Evolutionary conservation across 2,329 filamentous ascomycete genomes (phyloP), one percentile per base, ranked within the genome.

Genomic region (Pezicula neosporulosa): DNA sequence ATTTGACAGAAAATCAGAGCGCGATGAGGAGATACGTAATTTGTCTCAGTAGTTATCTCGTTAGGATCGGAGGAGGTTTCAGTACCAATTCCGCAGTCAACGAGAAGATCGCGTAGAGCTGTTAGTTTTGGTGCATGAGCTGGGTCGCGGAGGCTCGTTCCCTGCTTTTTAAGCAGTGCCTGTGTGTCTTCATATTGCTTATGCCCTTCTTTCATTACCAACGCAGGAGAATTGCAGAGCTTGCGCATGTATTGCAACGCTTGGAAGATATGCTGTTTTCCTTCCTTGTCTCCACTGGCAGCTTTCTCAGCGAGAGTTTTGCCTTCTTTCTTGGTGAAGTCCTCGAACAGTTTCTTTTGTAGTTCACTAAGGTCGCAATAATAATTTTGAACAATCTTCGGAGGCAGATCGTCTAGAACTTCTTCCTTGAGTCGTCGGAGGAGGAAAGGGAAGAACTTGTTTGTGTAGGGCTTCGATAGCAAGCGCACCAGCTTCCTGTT

Each of bases 171-270:
- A 18, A 99, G 80, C 60, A 91, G 83, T 47, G 82, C 83, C 68
- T 96, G 91, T 4, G 92, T 93, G 16, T 92, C 86, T 15, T 90
- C 89, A 68, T 96, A 99, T 56, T 94, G 83, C 66, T 87, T 90
- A 71, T 96, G 93, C 16, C 85, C 90, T 48, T 94, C 91, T 66
- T 97, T 97, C 78, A 99, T 90, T 9, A 99, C 94, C 58, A 99
- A 79, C 0, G 94, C 91, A 0, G 94, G 94, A 3, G 94, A 97
- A 68, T 99, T 99, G 80, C 94, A 99, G 6, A 99, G 82, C 73
- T 97, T 97, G 55, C 95, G 90, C 95, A 99, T 99, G 72, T 99
- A 99, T 68, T 99, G 95, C 42, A 99, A 73, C 4, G 95, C 94
- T 69, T 97, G 93, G 87, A 99, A 99, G 60, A 99, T 99, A 69